A percentile compares a stretch with the other conserved stretches of the same genome.
Conservation (phyloP, 192 early-diverging fungal species). For the Coemansia reversa region DNA sequence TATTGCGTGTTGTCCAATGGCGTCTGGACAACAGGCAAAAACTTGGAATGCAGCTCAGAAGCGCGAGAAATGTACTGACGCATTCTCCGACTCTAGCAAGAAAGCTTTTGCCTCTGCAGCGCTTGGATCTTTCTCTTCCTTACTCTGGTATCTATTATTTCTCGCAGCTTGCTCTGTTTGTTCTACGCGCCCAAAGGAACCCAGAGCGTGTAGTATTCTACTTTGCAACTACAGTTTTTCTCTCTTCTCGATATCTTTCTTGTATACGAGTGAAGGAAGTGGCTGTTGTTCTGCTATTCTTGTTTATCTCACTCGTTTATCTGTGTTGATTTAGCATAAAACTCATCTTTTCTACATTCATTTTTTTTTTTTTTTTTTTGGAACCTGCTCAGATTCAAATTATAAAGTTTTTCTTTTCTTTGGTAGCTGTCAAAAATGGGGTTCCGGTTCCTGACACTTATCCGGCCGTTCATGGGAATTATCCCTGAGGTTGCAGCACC, state of each 20-base stretch:
- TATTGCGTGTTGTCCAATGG: neutral
- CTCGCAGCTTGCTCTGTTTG: neutral
- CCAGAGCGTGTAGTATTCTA: neutral
- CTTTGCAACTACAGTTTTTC: neutral
- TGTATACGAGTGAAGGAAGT: neutral
- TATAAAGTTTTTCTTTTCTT: neutral
- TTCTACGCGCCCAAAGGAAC: neutral
- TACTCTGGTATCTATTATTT: neutral
- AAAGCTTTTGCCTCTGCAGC: neutral
- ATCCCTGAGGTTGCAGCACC: conserved; percentile 95
- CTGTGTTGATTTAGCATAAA: neutral
- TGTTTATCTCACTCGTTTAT: neutral
- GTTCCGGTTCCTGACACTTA: conserved; percentile 91
- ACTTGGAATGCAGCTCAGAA: neutral
- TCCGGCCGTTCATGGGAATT: conserved; percentile 95
- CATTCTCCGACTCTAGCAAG: neutral
- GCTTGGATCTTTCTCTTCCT: neutral
- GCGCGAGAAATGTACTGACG: neutral
- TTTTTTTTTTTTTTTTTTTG: neutral
- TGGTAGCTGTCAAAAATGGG: conserved; percentile 26
- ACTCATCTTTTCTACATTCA: neutral
- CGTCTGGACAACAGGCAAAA: neutral
- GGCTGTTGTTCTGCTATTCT: neutral
- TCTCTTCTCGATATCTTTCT: neutral
- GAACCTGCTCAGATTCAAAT: neutral